phyloP scores from a whole-genome alignment of 257 asterid genomes.

The Forsythia viridissima region DNA sequence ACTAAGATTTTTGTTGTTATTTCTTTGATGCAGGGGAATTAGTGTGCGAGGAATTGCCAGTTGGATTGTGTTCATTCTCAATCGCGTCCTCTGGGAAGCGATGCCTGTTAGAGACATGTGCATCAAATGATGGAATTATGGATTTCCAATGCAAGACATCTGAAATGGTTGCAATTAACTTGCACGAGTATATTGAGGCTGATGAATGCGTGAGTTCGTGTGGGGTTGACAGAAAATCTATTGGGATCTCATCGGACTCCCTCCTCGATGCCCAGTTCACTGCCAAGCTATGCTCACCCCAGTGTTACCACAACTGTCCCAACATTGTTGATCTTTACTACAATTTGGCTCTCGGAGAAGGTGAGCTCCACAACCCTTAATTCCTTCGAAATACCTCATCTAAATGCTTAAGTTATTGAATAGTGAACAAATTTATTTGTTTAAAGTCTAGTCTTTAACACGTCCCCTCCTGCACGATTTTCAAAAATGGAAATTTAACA shows the following conservation, averaged over 20 bases:
- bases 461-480: too few species aligned
- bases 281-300: constrained; percentile 30
- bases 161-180: constrained; percentile 13
- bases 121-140: not conserved
- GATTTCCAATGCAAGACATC: constrained; percentile 34
- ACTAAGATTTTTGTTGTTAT: not conserved
- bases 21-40: constrained; percentile 27
- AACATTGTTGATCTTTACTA: constrained; percentile 44
- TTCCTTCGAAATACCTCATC: not conserved
- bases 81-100: constrained; percentile 36
- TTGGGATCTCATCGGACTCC: constrained; percentile 37
- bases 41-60: constrained; percentile 30
- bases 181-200: constrained; percentile 20
- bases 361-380: constrained; percentile 1
- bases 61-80: constrained; percentile 32
- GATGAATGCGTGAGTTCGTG: constrained; percentile 34
- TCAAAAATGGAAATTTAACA: too few species aligned
- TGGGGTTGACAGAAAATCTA: constrained; percentile 28
- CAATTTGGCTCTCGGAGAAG: constrained; percentile 40
- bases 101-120: constrained; percentile 35
- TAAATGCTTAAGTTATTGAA: not conserved
- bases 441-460: too few species aligned
- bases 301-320: constrained; percentile 34
- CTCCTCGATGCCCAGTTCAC: constrained; percentile 22
- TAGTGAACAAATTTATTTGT: too few species aligned